A percentile compares a stretch with the other conserved stretches of the same genome.
Conservation (phyloP, 2,329 filamentous ascomycete genomes). For the Mycosphaerella sp. region DNA sequence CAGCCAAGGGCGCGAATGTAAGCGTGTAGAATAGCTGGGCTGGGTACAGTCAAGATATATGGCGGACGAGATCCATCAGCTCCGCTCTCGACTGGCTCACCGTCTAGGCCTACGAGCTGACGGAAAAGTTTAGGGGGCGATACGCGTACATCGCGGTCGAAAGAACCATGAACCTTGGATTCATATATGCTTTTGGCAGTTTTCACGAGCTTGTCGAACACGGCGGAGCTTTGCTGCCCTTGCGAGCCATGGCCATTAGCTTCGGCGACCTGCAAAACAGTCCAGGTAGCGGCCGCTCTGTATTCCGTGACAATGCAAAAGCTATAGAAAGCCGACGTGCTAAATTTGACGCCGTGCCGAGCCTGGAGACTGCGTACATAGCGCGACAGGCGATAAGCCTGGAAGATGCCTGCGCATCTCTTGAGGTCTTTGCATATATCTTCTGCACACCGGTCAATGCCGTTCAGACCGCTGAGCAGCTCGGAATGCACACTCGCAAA, state of each 20-base stretch:
- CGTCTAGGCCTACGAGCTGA: not conserved
- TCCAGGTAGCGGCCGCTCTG: conserved; percentile 28
- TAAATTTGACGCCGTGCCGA: conserved; percentile 29
- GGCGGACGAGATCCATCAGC: conserved; percentile 16
- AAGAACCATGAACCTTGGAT: not conserved
- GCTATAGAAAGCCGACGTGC: conserved; percentile 27
- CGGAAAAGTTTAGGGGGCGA: not conserved
- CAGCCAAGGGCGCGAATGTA: conserved; percentile 60
- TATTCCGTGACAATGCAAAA: conserved; percentile 33
- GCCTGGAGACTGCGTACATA: conserved; percentile 15
- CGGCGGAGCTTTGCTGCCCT: not conserved
- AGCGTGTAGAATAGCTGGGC: conserved; percentile 47
- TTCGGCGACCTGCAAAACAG: conserved; percentile 2
- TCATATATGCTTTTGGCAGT: not conserved
- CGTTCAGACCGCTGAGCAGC: not conserved
- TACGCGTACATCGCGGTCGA: not conserved
- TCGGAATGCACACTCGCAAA: not conserved
- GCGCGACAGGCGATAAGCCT: conserved; percentile 21
- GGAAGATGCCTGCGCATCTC: conserved; percentile 16
- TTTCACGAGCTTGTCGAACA: not conserved
- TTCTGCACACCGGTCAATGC: not conserved
- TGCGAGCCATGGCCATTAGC: not conserved
- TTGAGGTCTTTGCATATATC: not conserved
- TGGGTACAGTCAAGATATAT: conserved; percentile 41
- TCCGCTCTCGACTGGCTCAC: not conserved